A percentile compares a stretch with the other conserved stretches of the same genome.
Evolutionary conservation across 345 rosid genomes (phyloP).

Genomic region (Sapria himalayana): DNA sequence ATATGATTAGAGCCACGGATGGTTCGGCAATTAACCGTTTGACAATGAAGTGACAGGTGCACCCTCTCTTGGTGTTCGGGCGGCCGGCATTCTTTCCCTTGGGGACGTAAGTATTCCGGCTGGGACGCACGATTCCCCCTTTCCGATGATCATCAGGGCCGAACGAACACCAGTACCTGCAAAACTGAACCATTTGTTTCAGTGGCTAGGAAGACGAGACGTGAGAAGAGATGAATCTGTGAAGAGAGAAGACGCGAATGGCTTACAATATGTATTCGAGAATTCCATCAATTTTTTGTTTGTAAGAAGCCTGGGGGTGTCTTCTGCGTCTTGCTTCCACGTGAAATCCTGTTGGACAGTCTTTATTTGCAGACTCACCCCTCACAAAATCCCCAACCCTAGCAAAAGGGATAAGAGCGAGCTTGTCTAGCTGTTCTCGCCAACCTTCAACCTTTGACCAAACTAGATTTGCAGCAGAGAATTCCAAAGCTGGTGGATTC

Average conservation of each 20-base stretch:
- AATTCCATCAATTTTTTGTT: slow-evolving; percentile 88
- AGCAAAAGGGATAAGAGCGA: slow-evolving; percentile 73
- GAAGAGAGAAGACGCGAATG: slow-evolving; percentile 7
- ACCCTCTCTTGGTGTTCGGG: slow-evolving; percentile 86
- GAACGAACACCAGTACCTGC: slow-evolving; percentile 97
- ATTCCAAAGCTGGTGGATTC: slow-evolving; percentile 61
- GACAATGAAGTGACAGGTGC: slow-evolving; percentile 92
- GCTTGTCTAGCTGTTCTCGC: slow-evolving; percentile 74
- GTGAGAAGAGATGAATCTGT: background rate
- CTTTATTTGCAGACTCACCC: slow-evolving; percentile 68
- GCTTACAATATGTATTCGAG: slow-evolving; percentile 89
- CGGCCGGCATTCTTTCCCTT: slow-evolving; percentile 87
- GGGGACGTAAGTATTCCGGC: slow-evolving; percentile 55
- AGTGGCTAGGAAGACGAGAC: background rate
- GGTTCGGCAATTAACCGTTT: slow-evolving; percentile 88
- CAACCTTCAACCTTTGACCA: slow-evolving; percentile 97
- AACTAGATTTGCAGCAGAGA: slow-evolving; percentile 52
- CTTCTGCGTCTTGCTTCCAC: slow-evolving; percentile 81
- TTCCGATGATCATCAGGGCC: slow-evolving; percentile 90
- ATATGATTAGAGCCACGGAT: slow-evolving; percentile 61
- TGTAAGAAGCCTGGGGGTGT: slow-evolving; percentile 27
- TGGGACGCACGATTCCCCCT: slow-evolving; percentile 74
- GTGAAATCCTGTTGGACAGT: slow-evolving; percentile 85
- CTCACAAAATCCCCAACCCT: slow-evolving; percentile 87
- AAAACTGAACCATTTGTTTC: slow-evolving; percentile 7